Base-by-base conservation (phyloP, 1,139 yeast species). In the Blastobotrys niveus region DNA sequence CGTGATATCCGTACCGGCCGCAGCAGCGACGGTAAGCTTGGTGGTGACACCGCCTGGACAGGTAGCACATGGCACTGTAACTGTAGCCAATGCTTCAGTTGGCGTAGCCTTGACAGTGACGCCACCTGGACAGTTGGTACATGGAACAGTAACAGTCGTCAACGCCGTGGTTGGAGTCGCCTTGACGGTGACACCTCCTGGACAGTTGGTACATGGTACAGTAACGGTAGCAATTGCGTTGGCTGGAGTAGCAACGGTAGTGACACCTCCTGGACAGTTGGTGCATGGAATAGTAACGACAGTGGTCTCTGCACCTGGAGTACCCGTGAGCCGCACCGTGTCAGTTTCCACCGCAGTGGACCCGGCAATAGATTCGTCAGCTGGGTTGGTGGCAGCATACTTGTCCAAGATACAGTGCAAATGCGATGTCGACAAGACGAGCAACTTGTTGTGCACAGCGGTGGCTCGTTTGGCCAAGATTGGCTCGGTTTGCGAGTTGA, bases 21-120 rank as follows among this genome's bases (percentile, higher is more conserved):
- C 17, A 14, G 15, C n/a, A 17, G 26, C 9, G 10, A 24, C 26
- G 26, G 9, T 10, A 24, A 24, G n/a, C n/a, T n/a, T 38, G 14
- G 37, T 34, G 17, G 37, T 34, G 12, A 20, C 12, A 12, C 34
- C 34, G 15, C 17, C 37, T 34, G 42, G 32, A 17, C 47, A 43
- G 27, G 31, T 29, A 14, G 42, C 12, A 25, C 47, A 44, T 24
- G 45, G 34, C 9, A 46, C 36, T 2, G 52, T 47, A 30, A 45
- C 40, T 6, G 40, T 33, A 2, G 52, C 42, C 18, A 35, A 21
- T 3, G 42, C 34, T 27, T 43, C 27, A 3, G 12, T 24, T 22
- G 26, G 38, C 21, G 19, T 22, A 3, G 38, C 9, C n/a, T 17
- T 8, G 10, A 17, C 15, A 18, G 34, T 31, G 5, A 12, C 31